Evolutionary conservation across 1,139 yeast genomes (phyloP).

Genomic region (Kluyveromyces sp.): DNA sequence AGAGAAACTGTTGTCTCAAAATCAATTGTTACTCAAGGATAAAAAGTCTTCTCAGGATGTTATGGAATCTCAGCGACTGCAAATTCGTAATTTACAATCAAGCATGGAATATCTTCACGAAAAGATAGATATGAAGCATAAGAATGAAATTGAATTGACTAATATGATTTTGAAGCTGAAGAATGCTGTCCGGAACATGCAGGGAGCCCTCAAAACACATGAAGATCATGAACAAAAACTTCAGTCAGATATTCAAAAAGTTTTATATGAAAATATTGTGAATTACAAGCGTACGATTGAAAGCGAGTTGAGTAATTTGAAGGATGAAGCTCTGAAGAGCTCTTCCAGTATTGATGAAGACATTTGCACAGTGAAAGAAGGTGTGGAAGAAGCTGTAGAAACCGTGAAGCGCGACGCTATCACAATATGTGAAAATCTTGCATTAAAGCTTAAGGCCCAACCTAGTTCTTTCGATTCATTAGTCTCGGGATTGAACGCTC

Average conservation of each 20-base stretch:
- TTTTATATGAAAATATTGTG: slow-evolving; percentile 24
- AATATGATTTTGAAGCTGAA: slow-evolving; percentile 32
- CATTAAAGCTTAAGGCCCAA: slow-evolving; percentile 19
- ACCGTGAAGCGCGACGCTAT: slow-evolving; percentile 18
- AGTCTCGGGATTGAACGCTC: slow-evolving; percentile 9
- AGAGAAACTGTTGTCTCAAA: slow-evolving; percentile 34
- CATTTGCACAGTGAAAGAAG: slow-evolving; percentile 19
- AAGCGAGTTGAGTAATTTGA: slow-evolving; percentile 20
- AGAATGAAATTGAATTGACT: slow-evolving; percentile 31
- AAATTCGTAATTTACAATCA: slow-evolving; percentile 27
- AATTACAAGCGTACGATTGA: slow-evolving; percentile 18
- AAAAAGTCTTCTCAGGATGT: slow-evolving; percentile 28
- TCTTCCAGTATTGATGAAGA: slow-evolving; percentile 14
- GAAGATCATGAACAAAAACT: slow-evolving; percentile 29
- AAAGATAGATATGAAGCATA: slow-evolving; percentile 33
- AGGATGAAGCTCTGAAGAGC: slow-evolving; percentile 11
- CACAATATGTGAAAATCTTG: slow-evolving; percentile 21
- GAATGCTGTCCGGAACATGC: slow-evolving; percentile 28
- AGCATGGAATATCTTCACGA: slow-evolving; percentile 31
- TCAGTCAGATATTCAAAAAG: slow-evolving; percentile 22
- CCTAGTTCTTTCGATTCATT: slow-evolving; percentile 22
- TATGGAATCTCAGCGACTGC: slow-evolving; percentile 28
- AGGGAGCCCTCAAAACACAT: slow-evolving; percentile 28
- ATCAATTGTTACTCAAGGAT: slow-evolving; percentile 23
- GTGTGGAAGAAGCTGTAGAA: slow-evolving; percentile 17